Evolutionary conservation across 176 grass and related monocot species (phyloP), one percentile per base, ranked within the genome.

Genomic region (Luzula sylvatica): DNA sequence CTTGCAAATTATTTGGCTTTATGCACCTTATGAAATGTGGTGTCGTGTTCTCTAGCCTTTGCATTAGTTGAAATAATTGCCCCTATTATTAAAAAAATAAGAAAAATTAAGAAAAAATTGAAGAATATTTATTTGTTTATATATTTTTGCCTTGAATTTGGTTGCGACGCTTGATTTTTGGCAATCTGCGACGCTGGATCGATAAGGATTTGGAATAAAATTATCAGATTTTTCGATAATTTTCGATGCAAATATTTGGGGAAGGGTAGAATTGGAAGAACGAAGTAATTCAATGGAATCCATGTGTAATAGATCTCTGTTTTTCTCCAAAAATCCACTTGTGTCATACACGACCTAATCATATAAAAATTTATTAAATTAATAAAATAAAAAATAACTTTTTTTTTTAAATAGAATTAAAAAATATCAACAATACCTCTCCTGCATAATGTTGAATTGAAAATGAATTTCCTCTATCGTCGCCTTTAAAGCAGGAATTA

Each of bases 11-110:
- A 65, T 98, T 98, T 71, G 92, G 85, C 52, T 98, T 98, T 63
- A 98, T 98, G 69, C 92, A 98, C n/a, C 92, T 77, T 68, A 98
- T 83, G 39, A 98, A 98, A 54, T 98, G 92, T 32, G 92, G 92
- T 27, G 85, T 98, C 47, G 92, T 90, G 56, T 61, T 90, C 65
- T 88, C 92, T 62, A 98, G 68, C 80, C 92, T 90, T 82, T 89
- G 77, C 84, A 96, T 96, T 69, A 98, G 55, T 83, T 98, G 84
- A 68, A 98, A 98, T 16, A 98, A 56, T 74, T 98, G 92, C 30
- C 85, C 85, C 92, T 98, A 53, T n/a, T 64, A 55, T 7, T 35
- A 72, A 65, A 42, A 48, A 9, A 13, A 64, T 13, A 4, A 64
- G 43, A 64, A 27, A 38, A 35, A 13, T 18, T 23, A 64, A 49